Conservation (phyloP, 176 grass and related monocot genomes). For the Cymbopogon citratus region DNA sequence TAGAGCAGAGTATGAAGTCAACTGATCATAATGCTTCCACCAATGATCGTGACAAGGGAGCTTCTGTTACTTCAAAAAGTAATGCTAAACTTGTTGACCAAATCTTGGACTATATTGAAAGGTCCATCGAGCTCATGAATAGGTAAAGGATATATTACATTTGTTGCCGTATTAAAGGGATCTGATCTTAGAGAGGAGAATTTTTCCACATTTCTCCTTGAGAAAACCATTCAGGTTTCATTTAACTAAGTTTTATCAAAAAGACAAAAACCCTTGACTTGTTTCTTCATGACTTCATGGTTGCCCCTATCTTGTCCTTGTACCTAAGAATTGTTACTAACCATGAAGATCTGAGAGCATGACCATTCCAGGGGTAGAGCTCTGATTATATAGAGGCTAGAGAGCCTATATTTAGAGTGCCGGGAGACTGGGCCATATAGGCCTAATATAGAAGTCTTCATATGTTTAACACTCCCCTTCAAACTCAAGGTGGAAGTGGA, state of each 20-base stretch:
- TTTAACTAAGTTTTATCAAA: background rate
- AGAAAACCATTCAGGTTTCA: background rate
- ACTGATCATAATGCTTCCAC: slow-evolving; percentile 26
- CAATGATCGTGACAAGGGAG: slow-evolving; percentile 1
- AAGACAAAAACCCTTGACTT: background rate
- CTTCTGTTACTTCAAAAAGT: slow-evolving; percentile 22
- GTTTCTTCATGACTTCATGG: background rate
- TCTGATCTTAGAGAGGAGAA: background rate
- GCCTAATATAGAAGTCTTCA: too few relatives aligned
- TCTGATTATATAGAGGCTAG: too few relatives aligned
- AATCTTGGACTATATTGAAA: slow-evolving; percentile 56
- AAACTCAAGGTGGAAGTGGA: too few relatives aligned
- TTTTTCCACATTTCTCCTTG: background rate
- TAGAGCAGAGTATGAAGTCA: slow-evolving; percentile 36
- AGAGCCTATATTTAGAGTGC: too few relatives aligned
- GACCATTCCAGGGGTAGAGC: too few relatives aligned
- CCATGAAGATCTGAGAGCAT: too few relatives aligned
- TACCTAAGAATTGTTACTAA: background rate
- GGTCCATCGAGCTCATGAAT: slow-evolving; percentile 44
- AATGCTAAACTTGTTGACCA: slow-evolving; percentile 35
- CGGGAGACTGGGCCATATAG: too few relatives aligned
- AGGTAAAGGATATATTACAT: slow-evolving; percentile 33
- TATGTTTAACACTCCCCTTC: too few relatives aligned
- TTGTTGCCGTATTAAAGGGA: background rate
- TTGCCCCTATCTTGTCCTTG: background rate